Base-by-base conservation (phyloP, 2,329 filamentous ascomycete genomes). In the Fusarium chaquense region DNA sequence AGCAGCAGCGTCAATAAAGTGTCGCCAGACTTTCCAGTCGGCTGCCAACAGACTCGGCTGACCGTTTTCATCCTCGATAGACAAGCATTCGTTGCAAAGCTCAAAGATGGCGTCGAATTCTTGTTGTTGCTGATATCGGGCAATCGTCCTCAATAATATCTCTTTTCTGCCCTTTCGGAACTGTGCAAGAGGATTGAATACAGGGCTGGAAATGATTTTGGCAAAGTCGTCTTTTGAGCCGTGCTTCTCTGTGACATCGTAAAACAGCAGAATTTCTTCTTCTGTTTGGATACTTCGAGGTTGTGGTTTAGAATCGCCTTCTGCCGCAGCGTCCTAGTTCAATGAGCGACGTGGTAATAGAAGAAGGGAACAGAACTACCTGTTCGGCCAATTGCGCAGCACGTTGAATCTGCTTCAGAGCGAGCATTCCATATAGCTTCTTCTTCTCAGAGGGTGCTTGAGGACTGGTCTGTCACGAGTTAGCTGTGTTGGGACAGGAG, bases 341-440 rank as follows among this genome's bases (percentile, higher is more conserved):
- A 16, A 33, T 67, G 4, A 51, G 20, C 58, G 18, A 41, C 16
- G 32, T 30, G 30, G 10, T 28, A 16, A 7, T 26, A 12, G 6
- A 16, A 3, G 1, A 11, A 9, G 20, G 15, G 43, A 22, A 58
- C 75, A 80, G 78, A 2, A 69, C 33, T 78, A 83, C 83, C 74
- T 82, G 79, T 69, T 84, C 83, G 1, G 83, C 74, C 1, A 80
- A 62, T 41, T 84, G 82, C 2, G 84, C 83, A 5, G 84, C 85
- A 50, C 83, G 80, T 61, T 86, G 83, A 2, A 86, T 82, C 70
- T 86, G 84, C 73, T 84, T 85, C 20, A 83, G 73, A 0, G 85
- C 82, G 18, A 89, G 76, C 69, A 82, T 83, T 15, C 82, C 80
- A 57, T 87, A 88, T 0, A 89, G 77, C 62, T 83, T 84, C 60